These are phyloP conservation scores for Gyrodon lividus DNA, from an alignment of 768 basidiomycete genomes.

Conservation along the genomic window DNA sequence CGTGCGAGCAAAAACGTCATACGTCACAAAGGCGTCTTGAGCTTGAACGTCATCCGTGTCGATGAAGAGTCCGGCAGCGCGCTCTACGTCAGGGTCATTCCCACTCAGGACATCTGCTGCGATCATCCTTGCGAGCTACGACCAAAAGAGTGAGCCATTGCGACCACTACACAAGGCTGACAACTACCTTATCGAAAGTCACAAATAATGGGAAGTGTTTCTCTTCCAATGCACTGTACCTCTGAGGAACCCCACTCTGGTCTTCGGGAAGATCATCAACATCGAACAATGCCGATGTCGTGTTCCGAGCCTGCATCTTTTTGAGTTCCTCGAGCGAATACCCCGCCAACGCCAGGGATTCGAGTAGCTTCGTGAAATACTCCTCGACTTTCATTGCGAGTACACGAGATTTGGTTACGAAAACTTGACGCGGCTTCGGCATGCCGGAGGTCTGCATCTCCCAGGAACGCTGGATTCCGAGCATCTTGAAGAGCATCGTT, in stretches of 20 bases:
- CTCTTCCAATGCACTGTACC: slow-evolving; percentile 56
- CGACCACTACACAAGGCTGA: neutral
- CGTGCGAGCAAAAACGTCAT: slow-evolving; percentile 42
- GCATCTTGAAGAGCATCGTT: slow-evolving; percentile 75
- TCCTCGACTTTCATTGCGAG: slow-evolving; percentile 69
- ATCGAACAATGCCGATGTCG: slow-evolving; percentile 34
- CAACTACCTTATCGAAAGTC: slow-evolving; percentile 58
- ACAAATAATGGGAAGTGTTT: slow-evolving; percentile 69
- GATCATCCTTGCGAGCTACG: slow-evolving; percentile 28
- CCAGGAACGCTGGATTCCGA: slow-evolving; percentile 61
- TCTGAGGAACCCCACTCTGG: slow-evolving; percentile 34
- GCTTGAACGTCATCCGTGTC: slow-evolving; percentile 12
- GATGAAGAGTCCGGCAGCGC: slow-evolving; percentile 14
- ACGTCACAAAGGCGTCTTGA: slow-evolving; percentile 39
- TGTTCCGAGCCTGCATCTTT: slow-evolving; percentile 18
- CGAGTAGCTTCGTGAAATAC: slow-evolving; percentile 53
- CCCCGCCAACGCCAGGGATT: slow-evolving; percentile 40
- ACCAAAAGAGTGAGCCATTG: neutral
- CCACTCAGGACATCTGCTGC: slow-evolving; percentile 21
- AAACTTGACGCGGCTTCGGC: slow-evolving; percentile 61
- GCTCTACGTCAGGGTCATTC: slow-evolving; percentile 2
- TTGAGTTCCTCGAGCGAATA: slow-evolving; percentile 40
- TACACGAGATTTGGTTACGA: slow-evolving; percentile 67
- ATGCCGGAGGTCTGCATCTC: slow-evolving; percentile 31
- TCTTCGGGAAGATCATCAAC: slow-evolving; percentile 35